Evolutionary conservation across 345 rosid genomes (phyloP).

Genomic region (Noccaea caerulescens): DNA sequence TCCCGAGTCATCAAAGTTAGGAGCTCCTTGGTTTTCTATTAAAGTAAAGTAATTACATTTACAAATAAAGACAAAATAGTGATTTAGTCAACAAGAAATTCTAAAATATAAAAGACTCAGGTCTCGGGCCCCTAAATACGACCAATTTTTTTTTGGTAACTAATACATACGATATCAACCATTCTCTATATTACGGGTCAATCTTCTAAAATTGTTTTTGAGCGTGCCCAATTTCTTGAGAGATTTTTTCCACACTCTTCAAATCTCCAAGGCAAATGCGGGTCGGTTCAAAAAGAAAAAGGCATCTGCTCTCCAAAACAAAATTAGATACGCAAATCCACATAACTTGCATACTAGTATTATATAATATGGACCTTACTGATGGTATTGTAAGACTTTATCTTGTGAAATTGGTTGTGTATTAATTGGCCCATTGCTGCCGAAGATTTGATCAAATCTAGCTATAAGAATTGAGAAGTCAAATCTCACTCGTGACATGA

Average conservation of each 20-base stretch:
- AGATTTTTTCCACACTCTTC: background rate
- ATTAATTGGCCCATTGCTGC: slow-evolving; percentile 22
- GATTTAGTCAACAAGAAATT: slow-evolving; percentile 42
- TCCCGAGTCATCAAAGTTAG: slow-evolving; percentile 45
- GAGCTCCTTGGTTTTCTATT: slow-evolving; percentile 26
- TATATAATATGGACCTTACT: slow-evolving; percentile 6
- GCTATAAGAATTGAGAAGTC: slow-evolving; percentile 30
- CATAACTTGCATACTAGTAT: slow-evolving; percentile 7
- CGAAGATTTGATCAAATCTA: slow-evolving; percentile 32
- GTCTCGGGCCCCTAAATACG: slow-evolving; percentile 47
- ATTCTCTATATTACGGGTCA: too few relatives aligned
- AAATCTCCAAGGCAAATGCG: background rate
- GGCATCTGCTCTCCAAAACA: background rate
- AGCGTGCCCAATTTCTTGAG: background rate
- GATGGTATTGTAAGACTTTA: slow-evolving; percentile 18
- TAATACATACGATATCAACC: too few relatives aligned
- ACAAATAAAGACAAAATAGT: slow-evolving; percentile 41
- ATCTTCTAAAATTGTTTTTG: background rate
- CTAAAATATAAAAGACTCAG: slow-evolving; percentile 40
- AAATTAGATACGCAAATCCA: background rate
- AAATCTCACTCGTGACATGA: slow-evolving; percentile 34
- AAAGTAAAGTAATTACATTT: slow-evolving; percentile 16
- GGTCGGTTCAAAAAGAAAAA: background rate
- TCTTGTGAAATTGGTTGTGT: slow-evolving; percentile 33
- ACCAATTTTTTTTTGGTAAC: background rate